Evolutionary conservation across 164 flowering plant genomes (phyloP).

Genomic region (Aristolochia contorta): DNA sequence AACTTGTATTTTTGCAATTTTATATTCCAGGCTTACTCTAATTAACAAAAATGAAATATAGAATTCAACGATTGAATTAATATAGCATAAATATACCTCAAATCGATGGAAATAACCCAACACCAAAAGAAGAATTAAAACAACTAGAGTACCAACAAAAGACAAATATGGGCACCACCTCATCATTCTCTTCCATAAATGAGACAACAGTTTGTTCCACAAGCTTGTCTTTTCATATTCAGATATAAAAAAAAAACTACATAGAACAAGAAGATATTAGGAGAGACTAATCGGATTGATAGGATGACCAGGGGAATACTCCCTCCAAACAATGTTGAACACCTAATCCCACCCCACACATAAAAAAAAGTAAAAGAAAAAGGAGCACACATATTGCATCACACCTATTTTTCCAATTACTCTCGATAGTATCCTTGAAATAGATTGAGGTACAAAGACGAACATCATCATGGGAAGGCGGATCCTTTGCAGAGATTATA

Average conservation of each 20-base stretch:
- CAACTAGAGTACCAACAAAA: too few species aligned
- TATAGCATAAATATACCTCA: too few species aligned
- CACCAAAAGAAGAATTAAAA: too few species aligned
- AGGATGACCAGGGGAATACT: too few species aligned
- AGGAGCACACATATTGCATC: not conserved
- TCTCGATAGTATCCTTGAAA: conserved; percentile 73
- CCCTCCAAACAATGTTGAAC: too few species aligned
- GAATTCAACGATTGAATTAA: too few species aligned
- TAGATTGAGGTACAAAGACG: conserved; percentile 85
- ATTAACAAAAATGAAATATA: too few species aligned
- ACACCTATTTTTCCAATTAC: conserved; percentile 57
- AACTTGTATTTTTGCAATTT: too few species aligned
- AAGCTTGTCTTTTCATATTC: conserved; percentile 77
- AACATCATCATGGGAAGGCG: conserved; percentile 59
- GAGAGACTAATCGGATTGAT: not conserved
- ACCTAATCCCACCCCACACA: not conserved
- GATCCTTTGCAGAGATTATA: conserved; percentile 68
- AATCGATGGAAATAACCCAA: too few species aligned
- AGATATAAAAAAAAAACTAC: conserved; percentile 87
- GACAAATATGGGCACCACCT: conserved; percentile 44
- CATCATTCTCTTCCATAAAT: conserved; percentile 75
- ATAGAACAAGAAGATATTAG: conserved; percentile 3
- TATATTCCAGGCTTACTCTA: too few species aligned
- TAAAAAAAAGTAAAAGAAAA: not conserved
- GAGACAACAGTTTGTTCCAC: conserved; percentile 61